phyloP scores from a whole-genome alignment of 768 basidiomycete species.

The Pleurotus cornucopiae region DNA sequence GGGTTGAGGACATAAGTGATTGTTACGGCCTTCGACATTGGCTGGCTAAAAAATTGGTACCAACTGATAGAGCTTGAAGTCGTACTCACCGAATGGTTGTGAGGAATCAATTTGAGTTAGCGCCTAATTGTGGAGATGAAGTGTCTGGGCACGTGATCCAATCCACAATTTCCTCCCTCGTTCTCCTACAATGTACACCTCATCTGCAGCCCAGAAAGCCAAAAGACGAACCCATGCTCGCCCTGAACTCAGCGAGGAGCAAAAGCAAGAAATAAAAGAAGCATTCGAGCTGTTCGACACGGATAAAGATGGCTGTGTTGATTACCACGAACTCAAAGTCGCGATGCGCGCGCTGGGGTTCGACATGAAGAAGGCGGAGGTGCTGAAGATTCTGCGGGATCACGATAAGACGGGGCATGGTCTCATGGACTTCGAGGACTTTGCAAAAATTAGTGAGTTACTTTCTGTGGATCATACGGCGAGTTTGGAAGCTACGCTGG shows the following conservation, averaged over 20 bases:
- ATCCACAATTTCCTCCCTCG: too few relatives aligned
- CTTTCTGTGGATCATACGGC: not conserved
- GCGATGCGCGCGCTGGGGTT: conserved; percentile 98
- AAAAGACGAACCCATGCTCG: conserved; percentile 68
- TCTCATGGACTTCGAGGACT: conserved; percentile 91
- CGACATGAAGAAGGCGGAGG: conserved; percentile 97
- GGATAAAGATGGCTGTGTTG: conserved; percentile 93
- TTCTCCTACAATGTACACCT: conserved; percentile 47
- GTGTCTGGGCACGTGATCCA: too few relatives aligned
- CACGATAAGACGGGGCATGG: conserved; percentile 80
- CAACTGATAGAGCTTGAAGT: not conserved
- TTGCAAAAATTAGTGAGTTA: conserved; percentile 85
- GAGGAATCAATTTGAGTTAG: too few relatives aligned
- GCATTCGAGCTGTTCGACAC: conserved; percentile 99
- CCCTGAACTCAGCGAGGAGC: conserved; percentile 83
- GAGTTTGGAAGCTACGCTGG: not conserved
- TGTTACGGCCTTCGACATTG: conserved; percentile 25
- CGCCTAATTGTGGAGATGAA: too few relatives aligned
- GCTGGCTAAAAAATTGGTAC: not conserved
- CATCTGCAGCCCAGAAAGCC: conserved; percentile 70
- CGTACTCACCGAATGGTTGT: too few relatives aligned
- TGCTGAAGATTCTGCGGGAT: conserved; percentile 89
- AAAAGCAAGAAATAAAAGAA: conserved; percentile 95
- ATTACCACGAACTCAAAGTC: conserved; percentile 99
- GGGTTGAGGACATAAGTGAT: conserved; percentile 41